Percentiles rank a stretch among this genome's conserved stretches.
Conservation (phyloP, 768 basidiomycete genomes). For the Rubroboletus satanas region DNA sequence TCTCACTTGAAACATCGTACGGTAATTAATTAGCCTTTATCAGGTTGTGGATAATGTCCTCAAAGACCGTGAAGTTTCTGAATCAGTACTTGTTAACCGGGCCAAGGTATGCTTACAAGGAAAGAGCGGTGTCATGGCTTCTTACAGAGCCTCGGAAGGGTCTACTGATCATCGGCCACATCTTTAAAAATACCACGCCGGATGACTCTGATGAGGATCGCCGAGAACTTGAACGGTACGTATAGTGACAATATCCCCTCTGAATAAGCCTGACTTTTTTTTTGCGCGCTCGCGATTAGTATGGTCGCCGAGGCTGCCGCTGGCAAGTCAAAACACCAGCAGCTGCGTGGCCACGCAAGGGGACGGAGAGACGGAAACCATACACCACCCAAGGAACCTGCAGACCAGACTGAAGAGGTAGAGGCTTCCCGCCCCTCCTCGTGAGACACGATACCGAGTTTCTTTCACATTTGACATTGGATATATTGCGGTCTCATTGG, state of each 20-base stretch:
- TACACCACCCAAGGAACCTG: constrained; percentile 34
- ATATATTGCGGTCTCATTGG: constrained; percentile 18
- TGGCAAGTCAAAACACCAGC: constrained; percentile 60
- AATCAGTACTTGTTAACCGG: constrained; percentile 68
- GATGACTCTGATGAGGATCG: constrained; percentile 94
- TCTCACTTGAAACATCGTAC: constrained; percentile 1
- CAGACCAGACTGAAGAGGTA: constrained; percentile 24
- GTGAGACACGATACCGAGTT: constrained; percentile 10
- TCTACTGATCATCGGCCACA: constrained; percentile 81
- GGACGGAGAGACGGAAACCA: constrained; percentile 36
- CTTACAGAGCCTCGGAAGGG: constrained; percentile 45
- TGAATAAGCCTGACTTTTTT: constrained; percentile 3
- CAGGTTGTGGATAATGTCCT: constrained; percentile 82
- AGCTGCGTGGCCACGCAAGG: constrained; percentile 28
- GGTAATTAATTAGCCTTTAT: background rate
- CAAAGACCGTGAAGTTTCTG: constrained; percentile 71
- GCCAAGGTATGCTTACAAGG: constrained; percentile 61
- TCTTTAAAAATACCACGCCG: constrained; percentile 80
- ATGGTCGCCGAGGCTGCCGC: constrained; percentile 86
- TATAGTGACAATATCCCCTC: background rate
- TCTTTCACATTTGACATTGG: constrained; percentile 13
- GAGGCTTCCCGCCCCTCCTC: constrained; percentile 10
- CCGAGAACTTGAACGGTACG: constrained; percentile 87
- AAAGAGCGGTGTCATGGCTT: background rate
- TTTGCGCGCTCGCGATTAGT: constrained; percentile 34